These are phyloP conservation scores for Vicia sativa DNA, from an alignment of 306 rosid species.

Conservation along the genomic window DNA sequence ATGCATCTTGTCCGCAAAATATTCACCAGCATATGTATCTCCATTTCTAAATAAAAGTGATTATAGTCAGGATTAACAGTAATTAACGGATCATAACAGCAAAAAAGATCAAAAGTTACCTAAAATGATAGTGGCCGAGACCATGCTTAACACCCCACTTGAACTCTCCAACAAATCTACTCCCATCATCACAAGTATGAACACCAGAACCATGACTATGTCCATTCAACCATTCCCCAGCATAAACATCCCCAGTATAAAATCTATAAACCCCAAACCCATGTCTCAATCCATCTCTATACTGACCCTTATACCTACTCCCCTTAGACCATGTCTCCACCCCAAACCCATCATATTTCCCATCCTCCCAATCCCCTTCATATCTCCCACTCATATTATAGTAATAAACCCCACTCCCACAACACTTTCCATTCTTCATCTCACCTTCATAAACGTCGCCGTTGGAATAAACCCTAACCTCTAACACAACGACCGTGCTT, in stretches of 20 bases:
- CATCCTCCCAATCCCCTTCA: conserved; percentile 91
- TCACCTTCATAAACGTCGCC: conserved; percentile 89
- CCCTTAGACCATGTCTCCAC: conserved; percentile 91
- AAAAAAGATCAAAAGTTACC: conserved; percentile 43
- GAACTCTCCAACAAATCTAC: conserved; percentile 82
- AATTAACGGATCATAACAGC: background rate
- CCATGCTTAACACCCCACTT: conserved; percentile 94
- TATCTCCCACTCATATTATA: conserved; percentile 80
- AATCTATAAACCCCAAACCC: conserved; percentile 83
- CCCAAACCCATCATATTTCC: conserved; percentile 80
- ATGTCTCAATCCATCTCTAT: conserved; percentile 70
- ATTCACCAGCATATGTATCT: conserved; percentile 90
- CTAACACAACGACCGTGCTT: background rate
- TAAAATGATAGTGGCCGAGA: conserved; percentile 85
- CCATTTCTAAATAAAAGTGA: conserved; percentile 66
- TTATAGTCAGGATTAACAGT: conserved; percentile 19
- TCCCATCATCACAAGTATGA: conserved; percentile 82
- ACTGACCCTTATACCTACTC: conserved; percentile 77
- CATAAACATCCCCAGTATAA: conserved; percentile 79
- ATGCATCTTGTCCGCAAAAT: conserved; percentile 95
- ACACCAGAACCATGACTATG: conserved; percentile 90
- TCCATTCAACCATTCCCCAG: conserved; percentile 87
- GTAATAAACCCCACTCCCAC: conserved; percentile 83
- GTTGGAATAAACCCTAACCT: conserved; percentile 54
- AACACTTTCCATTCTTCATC: conserved; percentile 57